Conservation (phyloP, 306 rosid species). For the Begonia fuchsioides region DNA sequence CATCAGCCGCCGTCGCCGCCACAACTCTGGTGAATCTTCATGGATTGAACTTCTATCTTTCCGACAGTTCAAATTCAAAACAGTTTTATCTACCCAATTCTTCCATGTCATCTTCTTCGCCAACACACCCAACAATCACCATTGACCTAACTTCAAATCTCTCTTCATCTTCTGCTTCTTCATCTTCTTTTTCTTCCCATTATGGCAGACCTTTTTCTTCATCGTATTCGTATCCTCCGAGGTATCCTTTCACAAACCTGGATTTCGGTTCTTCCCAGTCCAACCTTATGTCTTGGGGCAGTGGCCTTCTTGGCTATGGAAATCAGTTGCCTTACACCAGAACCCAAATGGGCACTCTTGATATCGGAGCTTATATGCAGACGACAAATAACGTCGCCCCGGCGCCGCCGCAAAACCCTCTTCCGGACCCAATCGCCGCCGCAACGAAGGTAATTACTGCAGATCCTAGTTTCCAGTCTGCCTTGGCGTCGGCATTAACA, state of each 20-base stretch:
- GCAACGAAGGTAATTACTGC: constrained; percentile 79
- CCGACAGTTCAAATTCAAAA: constrained; percentile 38
- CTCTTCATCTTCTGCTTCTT: constrained; percentile 6
- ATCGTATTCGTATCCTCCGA: constrained; percentile 24
- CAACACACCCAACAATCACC: constrained; percentile 58
- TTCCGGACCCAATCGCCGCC: constrained; percentile 53
- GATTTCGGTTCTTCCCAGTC: constrained; percentile 43
- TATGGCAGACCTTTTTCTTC: constrained; percentile 28
- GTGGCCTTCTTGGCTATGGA: constrained; percentile 28
- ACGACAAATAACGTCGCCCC: constrained; percentile 9
- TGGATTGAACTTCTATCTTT: constrained; percentile 39
- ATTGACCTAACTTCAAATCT: constrained; percentile 79
- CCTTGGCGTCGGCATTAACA: constrained; percentile 56
- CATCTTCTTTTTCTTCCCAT: constrained; percentile 5
- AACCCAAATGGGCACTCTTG: constrained; percentile 8
- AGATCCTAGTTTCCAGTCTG: constrained; percentile 81
- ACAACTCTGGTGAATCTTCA: constrained; percentile 18
- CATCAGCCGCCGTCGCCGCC: too few species aligned
- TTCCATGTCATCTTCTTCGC: constrained; percentile 25
- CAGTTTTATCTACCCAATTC: constrained; percentile 50
- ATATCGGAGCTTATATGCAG: constrained; percentile 34
- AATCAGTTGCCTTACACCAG: constrained; percentile 11
- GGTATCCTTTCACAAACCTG: constrained; percentile 33
- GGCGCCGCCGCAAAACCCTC: background rate
- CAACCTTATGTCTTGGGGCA: constrained; percentile 36